phyloP scores from a whole-genome alignment of 768 basidiomycete genomes.

The Hygrophorus russula region DNA sequence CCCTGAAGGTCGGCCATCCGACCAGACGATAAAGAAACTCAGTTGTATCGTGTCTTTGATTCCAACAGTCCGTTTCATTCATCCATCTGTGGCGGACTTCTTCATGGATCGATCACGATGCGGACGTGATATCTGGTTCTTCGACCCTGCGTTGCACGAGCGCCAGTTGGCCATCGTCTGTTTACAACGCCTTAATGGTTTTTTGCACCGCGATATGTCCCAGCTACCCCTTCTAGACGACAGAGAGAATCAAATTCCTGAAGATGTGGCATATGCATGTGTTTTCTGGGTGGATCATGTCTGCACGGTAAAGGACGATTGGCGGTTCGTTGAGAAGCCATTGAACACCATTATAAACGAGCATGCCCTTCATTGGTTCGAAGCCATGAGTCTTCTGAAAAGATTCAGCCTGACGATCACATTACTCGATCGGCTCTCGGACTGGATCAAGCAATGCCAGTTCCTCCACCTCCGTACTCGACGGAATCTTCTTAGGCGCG shows the following conservation, averaged over 20 bases:
- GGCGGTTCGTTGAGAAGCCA: not conserved
- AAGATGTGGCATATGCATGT: slow-evolving; percentile 3
- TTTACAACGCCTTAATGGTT: not conserved
- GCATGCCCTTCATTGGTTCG: slow-evolving; percentile 4
- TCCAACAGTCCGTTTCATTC: slow-evolving; percentile 1
- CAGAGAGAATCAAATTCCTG: not conserved
- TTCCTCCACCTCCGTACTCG: not conserved
- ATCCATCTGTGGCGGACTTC: slow-evolving; percentile 3
- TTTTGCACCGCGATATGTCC: not conserved
- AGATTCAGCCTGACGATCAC: not conserved
- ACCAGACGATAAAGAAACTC: not conserved
- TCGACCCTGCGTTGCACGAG: not conserved
- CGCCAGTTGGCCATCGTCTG: slow-evolving; percentile 1
- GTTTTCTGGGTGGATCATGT: slow-evolving; percentile 3
- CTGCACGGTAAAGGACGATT: slow-evolving; percentile 2
- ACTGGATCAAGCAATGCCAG: not conserved
- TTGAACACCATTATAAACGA: slow-evolving; percentile 1
- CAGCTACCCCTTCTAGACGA: not conserved
- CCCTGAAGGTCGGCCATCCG: not conserved
- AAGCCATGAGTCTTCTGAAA: slow-evolving; percentile 1
- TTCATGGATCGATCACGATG: slow-evolving; percentile 3
- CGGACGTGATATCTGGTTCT: not conserved
- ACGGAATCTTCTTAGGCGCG: not conserved
- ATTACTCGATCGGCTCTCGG: slow-evolving; percentile 1
- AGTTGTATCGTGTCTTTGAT: not conserved